Evolutionary conservation across 441 rosid species (phyloP).

Genomic region (Hypseocharis bilobata): DNA sequence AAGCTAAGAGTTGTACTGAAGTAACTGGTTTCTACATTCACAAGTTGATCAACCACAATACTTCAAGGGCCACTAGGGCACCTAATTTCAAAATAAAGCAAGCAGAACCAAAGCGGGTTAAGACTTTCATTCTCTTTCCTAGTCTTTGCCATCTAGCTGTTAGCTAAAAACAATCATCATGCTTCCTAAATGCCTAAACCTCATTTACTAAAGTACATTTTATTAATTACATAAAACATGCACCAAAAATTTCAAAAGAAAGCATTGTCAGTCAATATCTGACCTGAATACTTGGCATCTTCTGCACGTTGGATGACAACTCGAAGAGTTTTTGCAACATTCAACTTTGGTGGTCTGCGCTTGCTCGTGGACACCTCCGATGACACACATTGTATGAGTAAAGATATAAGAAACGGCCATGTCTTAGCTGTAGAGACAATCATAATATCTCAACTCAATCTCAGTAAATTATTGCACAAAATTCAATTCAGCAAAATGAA

Average conservation of each 20-base stretch:
- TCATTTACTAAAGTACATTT: neutral
- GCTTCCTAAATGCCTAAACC: neutral
- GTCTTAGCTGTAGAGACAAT: conserved; percentile 64
- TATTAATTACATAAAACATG: neutral
- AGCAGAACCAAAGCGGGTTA: neutral
- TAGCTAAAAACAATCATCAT: neutral
- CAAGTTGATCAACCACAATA: neutral
- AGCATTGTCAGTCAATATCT: conserved; percentile 13
- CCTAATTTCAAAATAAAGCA: neutral
- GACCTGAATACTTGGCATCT: conserved; percentile 64
- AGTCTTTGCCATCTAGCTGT: neutral
- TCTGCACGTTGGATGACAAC: conserved; percentile 63
- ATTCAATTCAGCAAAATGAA: neutral
- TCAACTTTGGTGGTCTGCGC: conserved; percentile 52
- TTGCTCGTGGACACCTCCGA: conserved; percentile 64
- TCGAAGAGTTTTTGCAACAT: conserved; percentile 61
- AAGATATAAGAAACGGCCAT: conserved; percentile 70
- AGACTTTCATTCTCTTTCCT: neutral
- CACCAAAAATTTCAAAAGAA: neutral
- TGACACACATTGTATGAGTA: conserved; percentile 63
- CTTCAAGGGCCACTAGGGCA: too few species aligned
- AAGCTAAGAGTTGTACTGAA: neutral
- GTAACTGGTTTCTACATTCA: too few species aligned
- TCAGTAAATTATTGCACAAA: conserved; percentile 8
- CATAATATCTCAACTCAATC: conserved; percentile 17